Conservation (phyloP, 129 eudicot genomes). For the Heracleum sosnowskyi region DNA sequence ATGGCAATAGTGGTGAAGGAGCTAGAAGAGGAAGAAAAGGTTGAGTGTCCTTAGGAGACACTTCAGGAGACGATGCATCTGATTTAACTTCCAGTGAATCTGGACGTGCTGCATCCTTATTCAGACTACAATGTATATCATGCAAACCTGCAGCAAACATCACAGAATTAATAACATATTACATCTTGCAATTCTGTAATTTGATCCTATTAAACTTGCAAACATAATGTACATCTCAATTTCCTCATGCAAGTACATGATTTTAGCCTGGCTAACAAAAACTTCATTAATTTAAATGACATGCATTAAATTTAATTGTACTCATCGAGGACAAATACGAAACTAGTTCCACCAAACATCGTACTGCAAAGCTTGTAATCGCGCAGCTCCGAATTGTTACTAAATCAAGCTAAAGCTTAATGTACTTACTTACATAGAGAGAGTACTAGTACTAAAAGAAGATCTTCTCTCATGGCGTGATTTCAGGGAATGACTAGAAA, state of each 20-base stretch:
- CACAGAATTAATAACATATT: not conserved
- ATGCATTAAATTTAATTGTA: not conserved
- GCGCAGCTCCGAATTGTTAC: not conserved
- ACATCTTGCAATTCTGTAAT: not conserved
- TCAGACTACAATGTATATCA: slow-evolving; percentile 5
- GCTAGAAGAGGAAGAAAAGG: slow-evolving; percentile 38
- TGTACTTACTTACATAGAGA: slow-evolving; percentile 16
- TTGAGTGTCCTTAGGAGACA: slow-evolving; percentile 32
- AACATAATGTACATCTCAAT: not conserved
- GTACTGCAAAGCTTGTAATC: not conserved
- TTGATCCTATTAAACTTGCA: not conserved
- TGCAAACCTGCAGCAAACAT: slow-evolving; percentile 24
- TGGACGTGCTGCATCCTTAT: not conserved
- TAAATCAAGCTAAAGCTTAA: not conserved
- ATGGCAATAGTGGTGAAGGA: slow-evolving; percentile 61
- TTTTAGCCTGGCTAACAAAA: not conserved
- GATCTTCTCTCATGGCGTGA: slow-evolving; percentile 3
- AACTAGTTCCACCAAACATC: not conserved
- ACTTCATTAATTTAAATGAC: not conserved
- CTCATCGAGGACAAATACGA: not conserved
- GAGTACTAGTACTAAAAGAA: not conserved
- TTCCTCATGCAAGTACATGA: not conserved
- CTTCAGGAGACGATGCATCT: slow-evolving; percentile 12
- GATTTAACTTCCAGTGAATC: slow-evolving; percentile 8
- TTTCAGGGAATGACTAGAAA: not conserved